Conservation (phyloP, 306 rosid genomes). For the Glycine tomentella region DNA sequence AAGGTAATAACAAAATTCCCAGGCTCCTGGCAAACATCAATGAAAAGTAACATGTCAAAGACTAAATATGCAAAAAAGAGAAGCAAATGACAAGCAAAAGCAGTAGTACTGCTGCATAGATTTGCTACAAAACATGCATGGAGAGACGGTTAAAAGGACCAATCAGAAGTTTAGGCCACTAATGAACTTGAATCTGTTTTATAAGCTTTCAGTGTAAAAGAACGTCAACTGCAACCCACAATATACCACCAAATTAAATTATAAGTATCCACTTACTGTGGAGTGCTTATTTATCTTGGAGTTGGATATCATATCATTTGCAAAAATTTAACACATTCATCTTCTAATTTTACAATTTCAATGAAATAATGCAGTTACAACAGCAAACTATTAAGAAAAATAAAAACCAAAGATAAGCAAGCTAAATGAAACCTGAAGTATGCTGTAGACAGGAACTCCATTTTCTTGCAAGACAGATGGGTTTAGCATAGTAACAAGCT, state of each 20-base stretch:
- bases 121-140: slow-evolving; percentile 39
- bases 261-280: slow-evolving; percentile 14
- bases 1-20: slow-evolving; percentile 98
- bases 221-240: slow-evolving; percentile 28
- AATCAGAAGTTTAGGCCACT: neutral
- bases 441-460: slow-evolving; percentile 87
- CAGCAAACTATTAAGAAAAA: neutral
- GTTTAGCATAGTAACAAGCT: slow-evolving; percentile 97
- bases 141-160: too few relatives aligned
- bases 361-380: slow-evolving; percentile 26
- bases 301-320: neutral
- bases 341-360: slow-evolving; percentile 23
- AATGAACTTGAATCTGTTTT: slow-evolving; percentile 35
- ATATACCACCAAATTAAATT: slow-evolving; percentile 14
- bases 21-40: slow-evolving; percentile 76
- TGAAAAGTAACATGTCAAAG: slow-evolving; percentile 33
- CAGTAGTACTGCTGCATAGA: slow-evolving; percentile 8
- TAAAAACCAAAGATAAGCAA: slow-evolving; percentile 19
- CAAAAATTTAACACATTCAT: slow-evolving; percentile 11
- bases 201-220: slow-evolving; percentile 27
- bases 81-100: slow-evolving; percentile 39
- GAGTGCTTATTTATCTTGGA: slow-evolving; percentile 31
- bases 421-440: slow-evolving; percentile 74
- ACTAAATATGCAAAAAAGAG: slow-evolving; percentile 29
- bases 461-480: slow-evolving; percentile 94